Conservation (phyloP, 805 yeast species). For the Candida dajiaensis region DNA sequence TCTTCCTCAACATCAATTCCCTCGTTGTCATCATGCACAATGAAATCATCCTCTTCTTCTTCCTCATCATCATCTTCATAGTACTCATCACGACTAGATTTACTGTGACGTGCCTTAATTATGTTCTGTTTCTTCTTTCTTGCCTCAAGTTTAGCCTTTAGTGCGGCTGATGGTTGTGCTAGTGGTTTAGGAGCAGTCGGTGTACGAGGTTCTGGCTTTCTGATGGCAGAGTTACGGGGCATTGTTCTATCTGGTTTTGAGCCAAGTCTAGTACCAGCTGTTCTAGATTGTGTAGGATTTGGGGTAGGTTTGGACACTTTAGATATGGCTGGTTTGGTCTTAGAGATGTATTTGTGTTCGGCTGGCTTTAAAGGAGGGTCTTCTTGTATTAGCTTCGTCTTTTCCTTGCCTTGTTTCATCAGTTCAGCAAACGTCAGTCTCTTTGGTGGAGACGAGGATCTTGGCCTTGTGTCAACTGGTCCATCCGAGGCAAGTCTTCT, state of each 20-base stretch:
- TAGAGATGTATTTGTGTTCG: conserved; percentile 2
- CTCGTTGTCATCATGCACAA: conserved; percentile 44
- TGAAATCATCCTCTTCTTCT: conserved; percentile 44
- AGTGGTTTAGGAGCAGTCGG: conserved; percentile 23
- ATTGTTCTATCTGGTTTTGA: neutral
- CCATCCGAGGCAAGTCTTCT: neutral
- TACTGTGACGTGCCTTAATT: neutral
- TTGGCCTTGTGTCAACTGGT: neutral
- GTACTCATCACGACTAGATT: conserved; percentile 8
- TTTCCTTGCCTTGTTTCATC: conserved; percentile 51
- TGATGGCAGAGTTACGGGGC: neutral
- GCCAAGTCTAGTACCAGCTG: neutral
- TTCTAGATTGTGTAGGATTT: neutral
- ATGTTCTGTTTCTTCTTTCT: conserved; percentile 19
- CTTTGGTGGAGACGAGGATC: conserved; percentile 26
- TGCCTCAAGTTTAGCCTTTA: conserved; percentile 40
- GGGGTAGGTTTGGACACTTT: neutral
- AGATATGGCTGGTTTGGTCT: conserved; percentile 6
- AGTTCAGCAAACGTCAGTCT: conserved; percentile 49
- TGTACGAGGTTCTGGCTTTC: neutral
- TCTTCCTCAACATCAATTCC: conserved; percentile 19
- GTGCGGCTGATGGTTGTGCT: conserved; percentile 52
- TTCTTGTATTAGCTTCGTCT: conserved; percentile 12
- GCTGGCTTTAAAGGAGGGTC: conserved; percentile 13
- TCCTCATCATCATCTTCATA: conserved; percentile 40